Evolutionary conservation across 441 rosid genomes (phyloP).

Genomic region (Flueggea neowawraea): DNA sequence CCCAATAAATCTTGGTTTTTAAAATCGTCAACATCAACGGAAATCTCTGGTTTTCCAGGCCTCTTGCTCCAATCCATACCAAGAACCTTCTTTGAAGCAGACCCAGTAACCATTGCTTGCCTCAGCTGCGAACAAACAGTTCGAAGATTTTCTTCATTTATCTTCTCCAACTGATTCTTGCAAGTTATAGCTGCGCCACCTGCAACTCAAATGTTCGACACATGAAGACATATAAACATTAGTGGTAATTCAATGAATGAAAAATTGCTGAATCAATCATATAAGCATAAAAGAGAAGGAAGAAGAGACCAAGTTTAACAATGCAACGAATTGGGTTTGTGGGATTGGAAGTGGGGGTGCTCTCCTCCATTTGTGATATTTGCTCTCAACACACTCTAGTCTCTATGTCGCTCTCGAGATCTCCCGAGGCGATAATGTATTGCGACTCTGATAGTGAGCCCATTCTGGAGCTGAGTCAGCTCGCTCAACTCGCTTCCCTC

Average conservation of each 20-base stretch:
- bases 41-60: slow-evolving; percentile 47
- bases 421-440: background rate
- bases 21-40: slow-evolving; percentile 37
- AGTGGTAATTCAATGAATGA: background rate
- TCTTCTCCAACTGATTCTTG: slow-evolving; percentile 81
- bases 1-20: slow-evolving; percentile 27
- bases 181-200: slow-evolving; percentile 95
- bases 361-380: background rate
- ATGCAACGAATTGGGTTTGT: slow-evolving; percentile 73
- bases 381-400: too few species aligned
- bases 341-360: slow-evolving; percentile 1
- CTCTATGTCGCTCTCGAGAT: too few species aligned
- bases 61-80: slow-evolving; percentile 97
- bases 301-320: slow-evolving; percentile 72
- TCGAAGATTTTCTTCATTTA: slow-evolving; percentile 66
- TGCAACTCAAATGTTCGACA: slow-evolving; percentile 13
- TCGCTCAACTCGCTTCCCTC: too few species aligned
- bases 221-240: background rate
- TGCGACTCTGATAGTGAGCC: too few species aligned
- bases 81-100: slow-evolving; percentile 34
- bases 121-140: slow-evolving; percentile 62
- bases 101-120: slow-evolving; percentile 45
- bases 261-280: background rate
- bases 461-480: too few species aligned
- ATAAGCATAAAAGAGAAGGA: background rate